A percentile compares a stretch with the other conserved stretches of the same genome.
Evolutionary conservation across 805 yeast species (phyloP).

Genomic region (Ogataea degrootiae): DNA sequence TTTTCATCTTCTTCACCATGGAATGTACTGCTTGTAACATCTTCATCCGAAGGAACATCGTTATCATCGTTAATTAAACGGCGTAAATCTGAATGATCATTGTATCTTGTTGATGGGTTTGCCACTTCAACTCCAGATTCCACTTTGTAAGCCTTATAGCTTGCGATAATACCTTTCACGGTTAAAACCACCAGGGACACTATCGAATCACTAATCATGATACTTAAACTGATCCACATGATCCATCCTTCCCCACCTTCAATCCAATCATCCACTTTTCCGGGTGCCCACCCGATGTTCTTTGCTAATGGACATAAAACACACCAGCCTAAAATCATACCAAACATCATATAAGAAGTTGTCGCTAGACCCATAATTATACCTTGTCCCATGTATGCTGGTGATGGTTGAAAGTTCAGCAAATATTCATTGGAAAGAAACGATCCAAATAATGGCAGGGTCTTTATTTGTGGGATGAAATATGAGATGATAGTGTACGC

Average conservation of each 20-base stretch:
- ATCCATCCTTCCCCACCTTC: slow-evolving; percentile 97
- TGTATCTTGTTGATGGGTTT: background rate
- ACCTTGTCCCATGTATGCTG: slow-evolving; percentile 97
- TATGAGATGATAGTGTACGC: slow-evolving; percentile 66
- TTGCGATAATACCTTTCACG: slow-evolving; percentile 32
- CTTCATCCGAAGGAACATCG: slow-evolving; percentile 19
- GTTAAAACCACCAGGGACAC: slow-evolving; percentile 71
- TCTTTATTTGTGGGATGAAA: slow-evolving; percentile 64
- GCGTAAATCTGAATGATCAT: slow-evolving; percentile 3
- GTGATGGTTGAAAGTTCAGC: slow-evolving; percentile 93
- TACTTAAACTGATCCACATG: slow-evolving; percentile 86
- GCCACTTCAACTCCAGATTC: too few species aligned
- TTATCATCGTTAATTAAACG: slow-evolving; percentile 7
- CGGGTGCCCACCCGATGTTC: slow-evolving; percentile 78
- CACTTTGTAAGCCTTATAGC: background rate
- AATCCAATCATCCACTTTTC: slow-evolving; percentile 88
- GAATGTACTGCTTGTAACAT: slow-evolving; percentile 16
- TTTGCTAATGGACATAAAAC: slow-evolving; percentile 79
- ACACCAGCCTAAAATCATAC: slow-evolving; percentile 90
- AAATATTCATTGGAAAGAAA: slow-evolving; percentile 56
- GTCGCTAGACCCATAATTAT: slow-evolving; percentile 95
- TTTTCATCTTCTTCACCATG: slow-evolving; percentile 13
- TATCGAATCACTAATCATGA: slow-evolving; percentile 89
- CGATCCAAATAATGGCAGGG: slow-evolving; percentile 73
- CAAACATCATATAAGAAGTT: slow-evolving; percentile 84